Conservation (phyloP, 2,329 filamentous ascomycete species). For the Aspergillus fischeri region DNA sequence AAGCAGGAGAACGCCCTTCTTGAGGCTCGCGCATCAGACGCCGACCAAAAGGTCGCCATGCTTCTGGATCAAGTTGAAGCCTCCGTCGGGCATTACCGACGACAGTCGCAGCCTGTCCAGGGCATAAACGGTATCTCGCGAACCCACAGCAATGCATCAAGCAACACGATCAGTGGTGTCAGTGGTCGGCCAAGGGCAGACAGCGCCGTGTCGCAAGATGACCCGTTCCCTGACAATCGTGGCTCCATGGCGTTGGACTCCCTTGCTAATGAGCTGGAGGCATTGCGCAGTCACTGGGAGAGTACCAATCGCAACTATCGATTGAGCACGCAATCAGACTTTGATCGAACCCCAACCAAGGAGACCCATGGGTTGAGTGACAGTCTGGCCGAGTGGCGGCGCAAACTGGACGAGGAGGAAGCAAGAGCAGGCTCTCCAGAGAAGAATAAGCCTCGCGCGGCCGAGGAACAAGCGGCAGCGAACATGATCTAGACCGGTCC, state of each 20-base stretch:
- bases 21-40: constrained; percentile 79
- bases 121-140: constrained; percentile 43
- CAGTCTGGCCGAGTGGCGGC: constrained; percentile 75
- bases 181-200: constrained; percentile 35
- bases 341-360: constrained; percentile 58
- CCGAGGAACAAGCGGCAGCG: constrained; percentile 17
- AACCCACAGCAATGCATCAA: constrained; percentile 53
- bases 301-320: constrained; percentile 93
- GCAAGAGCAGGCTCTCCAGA: constrained; percentile 26
- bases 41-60: constrained; percentile 87
- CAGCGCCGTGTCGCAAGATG: constrained; percentile 42
- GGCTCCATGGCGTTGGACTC: constrained; percentile 77
- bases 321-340: constrained; percentile 83
- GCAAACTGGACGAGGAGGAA: constrained; percentile 64
- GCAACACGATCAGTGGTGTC: constrained; percentile 37
- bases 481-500: constrained; percentile 33
- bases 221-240: constrained; percentile 48
- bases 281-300: constrained; percentile 88
- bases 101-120: constrained; percentile 56
- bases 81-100: constrained; percentile 90
- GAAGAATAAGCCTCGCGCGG: constrained; percentile 21
- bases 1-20: constrained; percentile 77
- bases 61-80: constrained; percentile 91
- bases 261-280: constrained; percentile 86
- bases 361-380: constrained; percentile 55